A percentile compares a stretch with the other conserved stretches of the same genome.
These are phyloP conservation scores for Anthostomella pinea DNA, from an alignment of 2,329 filamentous ascomycete species.

Conservation along the genomic window DNA sequence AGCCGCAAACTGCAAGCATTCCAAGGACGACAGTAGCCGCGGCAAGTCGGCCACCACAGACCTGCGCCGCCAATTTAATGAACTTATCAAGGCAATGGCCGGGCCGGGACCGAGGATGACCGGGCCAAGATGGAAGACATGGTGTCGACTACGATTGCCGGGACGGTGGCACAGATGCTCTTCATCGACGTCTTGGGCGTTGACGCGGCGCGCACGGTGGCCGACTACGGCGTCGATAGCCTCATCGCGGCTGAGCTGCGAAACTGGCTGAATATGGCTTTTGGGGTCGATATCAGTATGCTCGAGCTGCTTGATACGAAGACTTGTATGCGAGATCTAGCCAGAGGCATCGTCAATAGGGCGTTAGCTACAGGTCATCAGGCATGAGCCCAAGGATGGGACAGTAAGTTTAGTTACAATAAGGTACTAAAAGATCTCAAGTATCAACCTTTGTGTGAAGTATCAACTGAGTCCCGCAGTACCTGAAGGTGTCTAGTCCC, in stretches of 20 bases:
- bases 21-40: background rate
- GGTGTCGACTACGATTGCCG: conserved; percentile 9
- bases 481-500: too few relatives aligned
- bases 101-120: too few relatives aligned
- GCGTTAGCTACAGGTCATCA: too few relatives aligned
- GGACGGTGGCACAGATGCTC: conserved; percentile 19
- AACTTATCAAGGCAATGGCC: conserved; percentile 1
- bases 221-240: conserved; percentile 27
- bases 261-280: conserved; percentile 24
- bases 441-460: too few relatives aligned
- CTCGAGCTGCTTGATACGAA: conserved; percentile 20
- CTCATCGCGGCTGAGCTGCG: conserved; percentile 30
- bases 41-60: background rate
- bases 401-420: too few relatives aligned
- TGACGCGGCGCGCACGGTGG: conserved; percentile 16
- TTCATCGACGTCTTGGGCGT: conserved; percentile 20
- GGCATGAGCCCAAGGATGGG: too few relatives aligned
- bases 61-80: conserved; percentile 7
- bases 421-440: too few relatives aligned
- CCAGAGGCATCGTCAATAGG: too few relatives aligned
- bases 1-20: too few relatives aligned
- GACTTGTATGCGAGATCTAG: too few relatives aligned
- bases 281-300: conserved; percentile 22
- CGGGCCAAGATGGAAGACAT: conserved; percentile 1
- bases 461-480: too few relatives aligned